A percentile compares a stretch with the other conserved stretches of the same genome.
Evolutionary conservation across 331 rosid species (phyloP).

Genomic region (Quercus tomentella): DNA sequence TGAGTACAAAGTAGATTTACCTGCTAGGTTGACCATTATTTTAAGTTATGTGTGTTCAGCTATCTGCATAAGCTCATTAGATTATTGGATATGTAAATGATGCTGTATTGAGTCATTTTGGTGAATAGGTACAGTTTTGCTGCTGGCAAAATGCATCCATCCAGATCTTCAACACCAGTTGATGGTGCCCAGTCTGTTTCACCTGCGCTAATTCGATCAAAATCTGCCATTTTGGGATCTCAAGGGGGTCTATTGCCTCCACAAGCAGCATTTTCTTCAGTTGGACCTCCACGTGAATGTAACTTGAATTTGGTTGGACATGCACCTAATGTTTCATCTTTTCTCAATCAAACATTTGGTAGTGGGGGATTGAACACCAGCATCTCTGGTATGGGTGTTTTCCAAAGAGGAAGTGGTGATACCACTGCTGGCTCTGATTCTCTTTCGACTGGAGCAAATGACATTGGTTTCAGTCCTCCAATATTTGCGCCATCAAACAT

Average conservation of each 20-base stretch:
- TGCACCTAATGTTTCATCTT: slow-evolving; percentile 64
- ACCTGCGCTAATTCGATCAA: slow-evolving; percentile 66
- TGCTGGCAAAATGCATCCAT: slow-evolving; percentile 64
- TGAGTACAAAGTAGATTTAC: no score
- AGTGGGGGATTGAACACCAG: slow-evolving; percentile 72
- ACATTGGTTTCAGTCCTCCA: slow-evolving; percentile 55
- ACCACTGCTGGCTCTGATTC: slow-evolving; percentile 66
- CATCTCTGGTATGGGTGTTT: slow-evolving; percentile 56
- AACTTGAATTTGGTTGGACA: slow-evolving; percentile 76
- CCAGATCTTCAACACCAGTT: slow-evolving; percentile 72
- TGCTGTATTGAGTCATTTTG: slow-evolving; percentile 36
- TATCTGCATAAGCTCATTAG: not conserved
- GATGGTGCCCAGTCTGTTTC: slow-evolving; percentile 85
- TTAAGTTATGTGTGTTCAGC: not conserved
- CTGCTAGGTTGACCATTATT: no score
- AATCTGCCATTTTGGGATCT: slow-evolving; percentile 74
- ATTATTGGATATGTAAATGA: slow-evolving; percentile 21
- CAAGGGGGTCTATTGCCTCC: slow-evolving; percentile 73
- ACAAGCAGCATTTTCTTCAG: slow-evolving; percentile 61
- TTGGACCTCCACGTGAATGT: slow-evolving; percentile 61
- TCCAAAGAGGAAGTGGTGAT: slow-evolving; percentile 63
- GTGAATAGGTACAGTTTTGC: slow-evolving; percentile 35
- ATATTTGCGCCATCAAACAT: slow-evolving; percentile 54
- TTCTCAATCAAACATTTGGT: slow-evolving; percentile 66
- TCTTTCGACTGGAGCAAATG: slow-evolving; percentile 61